Percentiles rank a stretch among this genome's conserved stretches.
Conservation (phyloP, 371 early-diverging fungal genomes). For the Mortierella sp. region DNA sequence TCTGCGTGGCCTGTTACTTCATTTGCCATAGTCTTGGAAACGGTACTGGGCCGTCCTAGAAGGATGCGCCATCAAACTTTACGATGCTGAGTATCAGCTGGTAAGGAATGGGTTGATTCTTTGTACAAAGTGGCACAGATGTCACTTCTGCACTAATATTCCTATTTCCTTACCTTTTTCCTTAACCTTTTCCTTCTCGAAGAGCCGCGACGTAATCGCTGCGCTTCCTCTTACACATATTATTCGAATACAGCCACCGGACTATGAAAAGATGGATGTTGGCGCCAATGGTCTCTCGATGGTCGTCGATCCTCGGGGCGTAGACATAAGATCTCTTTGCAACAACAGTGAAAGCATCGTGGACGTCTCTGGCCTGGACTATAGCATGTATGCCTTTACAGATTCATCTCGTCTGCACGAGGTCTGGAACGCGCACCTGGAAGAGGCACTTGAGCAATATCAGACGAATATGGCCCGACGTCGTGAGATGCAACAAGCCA, state of each 20-base stretch:
- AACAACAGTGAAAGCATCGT: neutral
- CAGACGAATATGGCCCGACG: conserved; percentile 22
- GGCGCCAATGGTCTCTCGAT: conserved; percentile 39
- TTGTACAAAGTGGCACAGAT: neutral
- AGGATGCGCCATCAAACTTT: conserved; percentile 40
- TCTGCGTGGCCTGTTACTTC: no score
- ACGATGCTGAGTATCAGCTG: conserved; percentile 47
- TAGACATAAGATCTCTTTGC: conserved; percentile 12
- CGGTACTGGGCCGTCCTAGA: conserved; percentile 46
- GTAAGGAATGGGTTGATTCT: conserved; percentile 5
- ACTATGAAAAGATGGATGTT: conserved; percentile 46
- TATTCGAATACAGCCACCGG: conserved; percentile 31
- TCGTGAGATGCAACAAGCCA: conserved; percentile 7
- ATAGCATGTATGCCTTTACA: conserved; percentile 33
- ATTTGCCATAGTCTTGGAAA: conserved; percentile 33
- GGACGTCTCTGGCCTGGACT: conserved; percentile 29
- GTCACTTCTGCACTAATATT: neutral
- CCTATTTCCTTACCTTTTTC: neutral
- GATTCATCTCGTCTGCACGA: conserved; percentile 28
- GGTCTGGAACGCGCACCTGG: conserved; percentile 32
- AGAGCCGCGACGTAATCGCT: conserved; percentile 41
- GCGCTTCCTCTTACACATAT: conserved; percentile 25
- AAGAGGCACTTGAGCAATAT: conserved; percentile 31
- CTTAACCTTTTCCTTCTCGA: no score
- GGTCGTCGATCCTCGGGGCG: conserved; percentile 9